These are phyloP conservation scores for Colletotrichum tofieldiae DNA, from an alignment of 2,329 filamentous ascomycete species.

Conservation along the genomic window DNA sequence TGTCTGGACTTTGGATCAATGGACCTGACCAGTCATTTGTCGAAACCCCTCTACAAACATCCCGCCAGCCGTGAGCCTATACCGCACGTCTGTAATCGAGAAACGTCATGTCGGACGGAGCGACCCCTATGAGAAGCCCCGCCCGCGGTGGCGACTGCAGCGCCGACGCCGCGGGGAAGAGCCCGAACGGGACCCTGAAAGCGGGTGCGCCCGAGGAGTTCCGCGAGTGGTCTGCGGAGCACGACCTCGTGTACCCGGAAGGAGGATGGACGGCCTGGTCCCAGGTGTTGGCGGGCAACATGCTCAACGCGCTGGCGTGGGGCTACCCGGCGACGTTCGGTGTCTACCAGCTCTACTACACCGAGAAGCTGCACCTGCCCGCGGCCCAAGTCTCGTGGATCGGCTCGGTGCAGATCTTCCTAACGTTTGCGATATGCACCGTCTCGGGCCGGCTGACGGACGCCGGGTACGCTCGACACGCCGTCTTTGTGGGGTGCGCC, in stretches of 20 bases:
- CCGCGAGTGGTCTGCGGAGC: conserved; percentile 35
- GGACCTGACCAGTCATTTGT: background rate
- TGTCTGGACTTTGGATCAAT: background rate
- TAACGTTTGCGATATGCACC: conserved; percentile 65
- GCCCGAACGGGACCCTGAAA: background rate
- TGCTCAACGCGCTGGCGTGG: conserved; percentile 67
- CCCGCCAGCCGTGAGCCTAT: background rate
- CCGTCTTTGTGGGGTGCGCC: conserved; percentile 57
- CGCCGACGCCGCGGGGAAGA: background rate
- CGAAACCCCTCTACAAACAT: background rate
- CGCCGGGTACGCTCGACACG: conserved; percentile 62
- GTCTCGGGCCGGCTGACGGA: conserved; percentile 66
- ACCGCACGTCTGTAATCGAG: background rate
- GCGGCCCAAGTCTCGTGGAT: conserved; percentile 60
- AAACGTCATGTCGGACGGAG: conserved; percentile 8
- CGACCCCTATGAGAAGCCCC: background rate
- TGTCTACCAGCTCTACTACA: conserved; percentile 69
- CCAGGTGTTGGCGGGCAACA: conserved; percentile 63
- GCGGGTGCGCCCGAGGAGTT: background rate
- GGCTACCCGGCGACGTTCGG: conserved; percentile 66
- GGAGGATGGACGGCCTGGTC: conserved; percentile 65
- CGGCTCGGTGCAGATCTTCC: conserved; percentile 66
- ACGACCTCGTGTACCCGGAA: conserved; percentile 53
- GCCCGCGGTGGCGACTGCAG: background rate
- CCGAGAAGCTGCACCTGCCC: conserved; percentile 53